Evolutionary conservation across 495 filamentous ascomycete genomes (phyloP).

Genomic region (Staphylotrichum tortipilum): DNA sequence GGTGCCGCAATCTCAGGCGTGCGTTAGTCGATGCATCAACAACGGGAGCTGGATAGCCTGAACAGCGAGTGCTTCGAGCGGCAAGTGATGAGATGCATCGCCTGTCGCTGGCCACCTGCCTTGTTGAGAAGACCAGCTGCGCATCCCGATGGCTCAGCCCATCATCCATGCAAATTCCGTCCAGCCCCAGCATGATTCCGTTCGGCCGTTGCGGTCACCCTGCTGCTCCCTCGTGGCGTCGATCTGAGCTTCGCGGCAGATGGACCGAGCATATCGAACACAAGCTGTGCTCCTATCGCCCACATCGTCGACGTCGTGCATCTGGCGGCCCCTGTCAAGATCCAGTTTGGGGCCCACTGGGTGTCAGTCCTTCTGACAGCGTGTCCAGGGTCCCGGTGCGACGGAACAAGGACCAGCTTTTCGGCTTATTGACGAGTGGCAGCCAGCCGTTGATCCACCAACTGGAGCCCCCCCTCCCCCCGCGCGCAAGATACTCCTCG

Average conservation of each 20-base stretch:
- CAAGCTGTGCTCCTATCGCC: not conserved
- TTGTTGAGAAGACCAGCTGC: conserved; percentile 8
- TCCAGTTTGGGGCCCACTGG: not conserved
- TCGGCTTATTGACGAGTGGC: conserved; percentile 10
- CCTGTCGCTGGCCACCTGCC: conserved; percentile 11
- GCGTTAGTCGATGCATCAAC: conserved; percentile 5
- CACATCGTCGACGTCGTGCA: not conserved
- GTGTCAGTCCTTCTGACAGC: not conserved
- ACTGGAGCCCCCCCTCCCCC: not conserved
- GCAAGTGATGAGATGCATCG: conserved; percentile 4
- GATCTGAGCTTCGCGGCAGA: not conserved
- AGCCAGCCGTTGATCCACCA: conserved; percentile 6
- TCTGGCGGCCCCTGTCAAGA: not conserved
- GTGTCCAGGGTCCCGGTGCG: conserved; percentile 1
- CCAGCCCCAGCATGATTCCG: not conserved
- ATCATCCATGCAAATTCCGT: not conserved
- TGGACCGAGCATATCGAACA: not conserved
- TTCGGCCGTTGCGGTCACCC: not conserved
- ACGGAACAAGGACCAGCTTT: conserved; percentile 14
- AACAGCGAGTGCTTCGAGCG: conserved; percentile 6
- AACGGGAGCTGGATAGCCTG: not conserved
- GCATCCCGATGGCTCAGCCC: not conserved
- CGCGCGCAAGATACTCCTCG: conserved; percentile 1
- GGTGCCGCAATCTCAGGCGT: conserved; percentile 5
- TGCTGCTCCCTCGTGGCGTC: not conserved